Evolutionary conservation across 2,329 filamentous ascomycete genomes (phyloP).

Genomic region (Aureobasidium sp.): DNA sequence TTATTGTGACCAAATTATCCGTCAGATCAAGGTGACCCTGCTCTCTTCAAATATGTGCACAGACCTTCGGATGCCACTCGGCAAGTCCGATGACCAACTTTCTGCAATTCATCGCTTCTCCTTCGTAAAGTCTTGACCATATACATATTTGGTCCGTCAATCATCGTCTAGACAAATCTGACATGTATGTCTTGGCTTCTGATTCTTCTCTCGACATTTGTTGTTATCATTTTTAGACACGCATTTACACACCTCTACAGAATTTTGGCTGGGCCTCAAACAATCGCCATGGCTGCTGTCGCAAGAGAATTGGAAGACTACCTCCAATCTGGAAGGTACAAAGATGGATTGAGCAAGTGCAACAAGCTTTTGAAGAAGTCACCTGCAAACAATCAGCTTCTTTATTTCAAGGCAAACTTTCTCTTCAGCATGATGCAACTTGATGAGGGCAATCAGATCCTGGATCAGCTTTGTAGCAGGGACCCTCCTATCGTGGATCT

Average conservation of each 20-base stretch:
- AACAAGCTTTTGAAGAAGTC: slow-evolving; percentile 24
- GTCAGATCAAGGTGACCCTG: neutral
- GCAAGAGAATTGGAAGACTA: slow-evolving; percentile 6
- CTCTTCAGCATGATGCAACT: slow-evolving; percentile 16
- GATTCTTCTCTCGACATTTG: neutral
- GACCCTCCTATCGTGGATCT: slow-evolving; percentile 18
- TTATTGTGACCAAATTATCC: neutral
- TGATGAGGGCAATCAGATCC: slow-evolving; percentile 15
- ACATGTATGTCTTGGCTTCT: slow-evolving; percentile 9
- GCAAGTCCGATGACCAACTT: neutral
- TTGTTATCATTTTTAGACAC: neutral
- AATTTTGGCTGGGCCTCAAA: neutral
- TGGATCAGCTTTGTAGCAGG: slow-evolving; percentile 17
- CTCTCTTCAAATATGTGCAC: neutral
- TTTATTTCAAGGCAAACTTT: slow-evolving; percentile 25
- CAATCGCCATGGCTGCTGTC: neutral
- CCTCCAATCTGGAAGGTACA: slow-evolving; percentile 17
- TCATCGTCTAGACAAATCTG: neutral
- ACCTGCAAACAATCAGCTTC: slow-evolving; percentile 21
- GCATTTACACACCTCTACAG: neutral
- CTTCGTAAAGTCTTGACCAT: neutral
- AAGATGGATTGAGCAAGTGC: slow-evolving; percentile 25
- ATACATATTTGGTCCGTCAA: neutral
- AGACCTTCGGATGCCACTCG: neutral
- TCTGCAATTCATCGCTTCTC: neutral